phyloP scores from a whole-genome alignment of 2,329 filamentous ascomycete genomes.

The Fonsecaea erecta region DNA sequence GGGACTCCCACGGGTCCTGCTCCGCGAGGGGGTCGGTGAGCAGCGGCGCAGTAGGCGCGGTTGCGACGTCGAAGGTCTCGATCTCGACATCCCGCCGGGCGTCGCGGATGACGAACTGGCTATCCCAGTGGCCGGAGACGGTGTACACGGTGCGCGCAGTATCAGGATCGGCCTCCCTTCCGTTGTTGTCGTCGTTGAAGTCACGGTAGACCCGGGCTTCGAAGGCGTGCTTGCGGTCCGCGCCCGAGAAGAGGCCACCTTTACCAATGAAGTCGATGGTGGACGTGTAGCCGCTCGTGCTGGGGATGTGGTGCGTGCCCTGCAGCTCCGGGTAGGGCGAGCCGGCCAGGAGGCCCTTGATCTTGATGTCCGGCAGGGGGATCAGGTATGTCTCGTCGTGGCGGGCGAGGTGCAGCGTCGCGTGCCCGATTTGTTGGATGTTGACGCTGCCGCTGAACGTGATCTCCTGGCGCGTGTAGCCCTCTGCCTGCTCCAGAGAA shows the following conservation, averaged over 20 bases:
- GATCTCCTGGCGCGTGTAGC: constrained; percentile 37
- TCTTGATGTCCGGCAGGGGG: constrained; percentile 34
- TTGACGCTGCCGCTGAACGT: constrained; percentile 33
- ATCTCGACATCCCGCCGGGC: constrained; percentile 59
- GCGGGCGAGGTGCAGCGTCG: constrained; percentile 27
- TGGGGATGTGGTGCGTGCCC: constrained; percentile 32
- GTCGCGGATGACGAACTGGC: constrained; percentile 76
- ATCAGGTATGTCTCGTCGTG: constrained; percentile 35
- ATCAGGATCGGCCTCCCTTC: constrained; percentile 17
- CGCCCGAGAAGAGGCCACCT: constrained; percentile 26
- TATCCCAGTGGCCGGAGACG: constrained; percentile 44
- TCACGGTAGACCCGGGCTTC: constrained; percentile 32
- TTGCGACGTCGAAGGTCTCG: constrained; percentile 65
- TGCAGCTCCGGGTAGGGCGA: constrained; percentile 48
- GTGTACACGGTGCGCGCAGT: constrained; percentile 31
- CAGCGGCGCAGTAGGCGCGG: constrained; percentile 67
- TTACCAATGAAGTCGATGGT: constrained; percentile 33
- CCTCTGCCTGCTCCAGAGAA: constrained; percentile 31
- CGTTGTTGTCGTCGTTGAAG: constrained; percentile 20
- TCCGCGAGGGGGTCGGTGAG: constrained; percentile 72
- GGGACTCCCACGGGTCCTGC: constrained; percentile 85
- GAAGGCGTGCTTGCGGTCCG: constrained; percentile 31
- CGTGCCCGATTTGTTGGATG: constrained; percentile 35
- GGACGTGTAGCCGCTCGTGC: constrained; percentile 35
- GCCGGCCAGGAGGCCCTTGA: constrained; percentile 49